Evolutionary conservation across 1,139 yeast species (phyloP).

Genomic region (Ogataea hybrid): DNA sequence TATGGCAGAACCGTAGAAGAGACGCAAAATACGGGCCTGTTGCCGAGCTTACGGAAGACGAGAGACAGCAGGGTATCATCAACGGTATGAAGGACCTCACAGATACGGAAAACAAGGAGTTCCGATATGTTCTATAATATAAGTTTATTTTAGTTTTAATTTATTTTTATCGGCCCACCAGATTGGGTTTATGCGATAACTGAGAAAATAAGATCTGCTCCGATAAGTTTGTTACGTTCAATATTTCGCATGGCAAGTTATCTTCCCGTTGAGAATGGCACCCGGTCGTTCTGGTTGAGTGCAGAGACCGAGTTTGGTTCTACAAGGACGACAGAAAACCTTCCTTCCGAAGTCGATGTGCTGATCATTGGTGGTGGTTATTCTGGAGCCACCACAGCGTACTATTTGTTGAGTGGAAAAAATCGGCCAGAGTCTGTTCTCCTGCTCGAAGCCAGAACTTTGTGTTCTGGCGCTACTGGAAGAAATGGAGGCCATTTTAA

Average conservation of each 20-base stretch:
- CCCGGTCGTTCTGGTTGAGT: slow-evolving; percentile 24
- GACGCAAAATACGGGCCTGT: slow-evolving; percentile 24
- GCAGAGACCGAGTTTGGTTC: slow-evolving; percentile 23
- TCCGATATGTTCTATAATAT: slow-evolving; percentile 43
- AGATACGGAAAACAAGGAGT: slow-evolving; percentile 62
- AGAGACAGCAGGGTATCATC: slow-evolving; percentile 30
- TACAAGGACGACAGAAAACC: slow-evolving; percentile 18
- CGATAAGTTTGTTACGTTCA: not conserved
- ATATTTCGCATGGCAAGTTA: slow-evolving; percentile 1
- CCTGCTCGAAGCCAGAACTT: slow-evolving; percentile 40
- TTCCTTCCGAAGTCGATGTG: slow-evolving; percentile 33
- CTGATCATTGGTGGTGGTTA: slow-evolving; percentile 41
- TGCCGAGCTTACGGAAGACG: slow-evolving; percentile 12
- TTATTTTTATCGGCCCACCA: too few species aligned
- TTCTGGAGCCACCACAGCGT: slow-evolving; percentile 38
- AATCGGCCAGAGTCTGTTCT: slow-evolving; percentile 14
- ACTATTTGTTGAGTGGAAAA: slow-evolving; percentile 28
- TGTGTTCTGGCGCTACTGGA: slow-evolving; percentile 46
- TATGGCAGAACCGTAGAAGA: slow-evolving; percentile 31
- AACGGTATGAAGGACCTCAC: slow-evolving; percentile 64
- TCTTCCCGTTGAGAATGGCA: slow-evolving; percentile 24
- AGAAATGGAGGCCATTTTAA: slow-evolving; percentile 48
- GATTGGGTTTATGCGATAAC: not conserved
- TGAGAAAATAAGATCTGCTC: too few species aligned
- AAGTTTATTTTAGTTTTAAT: not conserved